A percentile compares a stretch with the other conserved stretches of the same genome.
Evolutionary conservation across 2,329 filamentous ascomycete genomes (phyloP).

Genomic region (Trichoderma simmonsii): DNA sequence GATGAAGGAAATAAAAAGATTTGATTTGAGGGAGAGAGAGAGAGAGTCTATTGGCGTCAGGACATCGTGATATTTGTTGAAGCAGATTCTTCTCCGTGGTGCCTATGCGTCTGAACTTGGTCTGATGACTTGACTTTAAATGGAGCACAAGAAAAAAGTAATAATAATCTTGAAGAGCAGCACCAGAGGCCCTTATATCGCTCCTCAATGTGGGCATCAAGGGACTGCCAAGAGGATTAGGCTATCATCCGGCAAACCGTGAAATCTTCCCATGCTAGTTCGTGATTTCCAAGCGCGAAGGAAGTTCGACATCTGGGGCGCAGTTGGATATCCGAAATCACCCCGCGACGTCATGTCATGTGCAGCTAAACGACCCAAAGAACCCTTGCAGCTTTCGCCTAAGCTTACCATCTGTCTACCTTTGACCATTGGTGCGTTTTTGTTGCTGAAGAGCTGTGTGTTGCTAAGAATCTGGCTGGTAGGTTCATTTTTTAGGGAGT

Average conservation of each 20-base stretch:
- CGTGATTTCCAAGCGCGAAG: background rate
- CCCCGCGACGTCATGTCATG: conserved; percentile 16
- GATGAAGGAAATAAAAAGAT: background rate
- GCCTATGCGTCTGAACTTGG: background rate
- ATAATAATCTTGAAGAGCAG: background rate
- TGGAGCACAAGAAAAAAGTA: background rate
- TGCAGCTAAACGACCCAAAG: background rate
- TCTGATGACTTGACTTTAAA: background rate
- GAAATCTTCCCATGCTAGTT: background rate
- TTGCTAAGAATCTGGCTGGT: too few species aligned
- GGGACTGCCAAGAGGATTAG: background rate
- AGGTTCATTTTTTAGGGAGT: background rate
- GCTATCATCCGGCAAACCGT: background rate
- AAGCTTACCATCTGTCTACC: background rate
- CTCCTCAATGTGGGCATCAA: background rate
- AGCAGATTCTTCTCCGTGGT: background rate
- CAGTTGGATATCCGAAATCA: background rate
- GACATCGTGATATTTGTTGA: background rate
- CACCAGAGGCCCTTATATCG: background rate
- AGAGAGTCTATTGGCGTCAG: background rate
- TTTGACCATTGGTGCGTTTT: background rate
- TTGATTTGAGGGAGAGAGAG: background rate
- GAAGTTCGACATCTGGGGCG: background rate
- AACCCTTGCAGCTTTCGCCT: background rate
- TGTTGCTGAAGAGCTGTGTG: too few species aligned